phyloP scores from a whole-genome alignment of 805 yeast genomes.

The Myxozyma neotropica region DNA sequence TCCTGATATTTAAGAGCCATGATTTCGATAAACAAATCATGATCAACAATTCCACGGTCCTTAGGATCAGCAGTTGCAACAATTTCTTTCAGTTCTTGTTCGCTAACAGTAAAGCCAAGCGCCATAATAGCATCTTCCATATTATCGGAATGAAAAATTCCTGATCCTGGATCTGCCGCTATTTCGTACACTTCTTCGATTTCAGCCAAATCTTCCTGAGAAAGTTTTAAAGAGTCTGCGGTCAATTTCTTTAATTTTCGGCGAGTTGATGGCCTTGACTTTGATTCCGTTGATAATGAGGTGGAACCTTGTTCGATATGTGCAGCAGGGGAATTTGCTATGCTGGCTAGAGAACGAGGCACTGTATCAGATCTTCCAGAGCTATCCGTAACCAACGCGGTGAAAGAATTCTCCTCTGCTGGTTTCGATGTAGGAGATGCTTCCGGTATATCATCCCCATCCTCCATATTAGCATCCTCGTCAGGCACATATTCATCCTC shows the following conservation, averaged over 20 bases:
- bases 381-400: no score
- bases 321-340: neutral
- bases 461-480: neutral
- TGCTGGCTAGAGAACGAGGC: no score
- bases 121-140: conserved; percentile 38
- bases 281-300: neutral
- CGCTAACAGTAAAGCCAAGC: conserved; percentile 36
- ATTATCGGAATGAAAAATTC: conserved; percentile 31
- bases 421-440: no score
- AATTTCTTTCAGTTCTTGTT: conserved; percentile 27
- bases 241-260: neutral
- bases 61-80: conserved; percentile 19
- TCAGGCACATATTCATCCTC: conserved; percentile 4
- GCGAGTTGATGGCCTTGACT: neutral
- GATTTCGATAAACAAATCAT: conserved; percentile 39
- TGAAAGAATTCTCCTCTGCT: no score
- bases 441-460: no score
- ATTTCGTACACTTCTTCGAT: conserved; percentile 23
- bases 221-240: neutral
- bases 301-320: neutral
- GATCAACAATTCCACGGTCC: conserved; percentile 38
- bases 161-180: conserved; percentile 13
- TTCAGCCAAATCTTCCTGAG: conserved; percentile 14
- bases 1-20: conserved; percentile 26
- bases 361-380: no score